Evolutionary conservation across 1,284 basidiomycete species (phyloP).

Genomic region (Microbotryum scabiosae): DNA sequence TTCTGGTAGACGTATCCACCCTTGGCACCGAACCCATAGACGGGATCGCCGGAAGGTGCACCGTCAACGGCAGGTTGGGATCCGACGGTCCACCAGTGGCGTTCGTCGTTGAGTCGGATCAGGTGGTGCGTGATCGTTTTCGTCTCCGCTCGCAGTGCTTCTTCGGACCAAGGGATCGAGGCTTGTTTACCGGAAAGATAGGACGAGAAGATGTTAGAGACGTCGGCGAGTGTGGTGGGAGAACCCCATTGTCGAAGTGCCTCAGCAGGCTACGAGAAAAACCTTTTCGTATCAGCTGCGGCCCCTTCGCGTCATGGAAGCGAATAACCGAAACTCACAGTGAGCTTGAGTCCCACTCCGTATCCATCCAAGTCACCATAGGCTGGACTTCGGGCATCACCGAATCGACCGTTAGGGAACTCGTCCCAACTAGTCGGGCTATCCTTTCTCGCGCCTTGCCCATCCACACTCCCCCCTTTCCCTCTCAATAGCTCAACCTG

Average conservation of each 20-base stretch:
- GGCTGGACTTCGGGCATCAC: constrained; percentile 90
- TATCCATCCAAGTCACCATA: constrained; percentile 97
- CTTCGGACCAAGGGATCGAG: constrained; percentile 94
- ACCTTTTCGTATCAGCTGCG: constrained; percentile 28
- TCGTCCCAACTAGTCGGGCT: constrained; percentile 69
- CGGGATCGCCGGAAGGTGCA: constrained; percentile 68
- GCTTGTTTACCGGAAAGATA: constrained; percentile 41
- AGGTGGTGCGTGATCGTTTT: constrained; percentile 70
- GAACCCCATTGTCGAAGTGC: constrained; percentile 80
- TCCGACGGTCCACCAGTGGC: constrained; percentile 95
- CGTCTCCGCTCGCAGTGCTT: constrained; percentile 75
- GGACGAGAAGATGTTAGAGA: constrained; percentile 39
- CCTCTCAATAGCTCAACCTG: neutral
- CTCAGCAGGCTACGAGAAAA: constrained; percentile 58
- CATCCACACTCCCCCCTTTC: too few relatives aligned
- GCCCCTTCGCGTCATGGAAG: neutral
- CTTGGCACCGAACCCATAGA: constrained; percentile 86
- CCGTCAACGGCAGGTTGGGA: constrained; percentile 97
- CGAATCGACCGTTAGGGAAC: constrained; percentile 97
- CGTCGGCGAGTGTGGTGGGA: constrained; percentile 59
- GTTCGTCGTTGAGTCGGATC: constrained; percentile 65
- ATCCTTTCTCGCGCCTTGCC: constrained; percentile 31
- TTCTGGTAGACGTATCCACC: constrained; percentile 96
- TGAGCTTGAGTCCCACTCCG: constrained; percentile 48
- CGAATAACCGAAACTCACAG: constrained; percentile 34